phyloP scores from a whole-genome alignment of 108 stramenopile genomes.

The Pseudonitzschia delicatissima region DNA sequence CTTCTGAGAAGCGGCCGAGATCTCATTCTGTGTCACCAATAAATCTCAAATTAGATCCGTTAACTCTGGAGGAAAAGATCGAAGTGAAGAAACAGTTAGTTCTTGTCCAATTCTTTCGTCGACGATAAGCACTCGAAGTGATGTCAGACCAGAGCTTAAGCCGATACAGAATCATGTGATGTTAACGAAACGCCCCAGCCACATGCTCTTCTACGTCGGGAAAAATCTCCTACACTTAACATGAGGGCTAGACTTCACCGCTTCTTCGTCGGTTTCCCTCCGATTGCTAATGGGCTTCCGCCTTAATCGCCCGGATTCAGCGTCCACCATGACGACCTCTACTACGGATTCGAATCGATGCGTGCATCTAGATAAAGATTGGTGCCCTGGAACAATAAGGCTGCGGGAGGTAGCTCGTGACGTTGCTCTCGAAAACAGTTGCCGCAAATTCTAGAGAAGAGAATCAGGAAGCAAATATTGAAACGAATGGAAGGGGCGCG shows the following conservation, averaged over 20 bases:
- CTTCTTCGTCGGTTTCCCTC: neutral
- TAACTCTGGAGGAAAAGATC: too few relatives aligned
- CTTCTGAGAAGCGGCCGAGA: too few relatives aligned
- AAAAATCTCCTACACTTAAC: too few relatives aligned
- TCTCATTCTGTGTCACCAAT: too few relatives aligned
- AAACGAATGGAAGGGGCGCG: neutral
- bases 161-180: too few relatives aligned
- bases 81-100: too few relatives aligned
- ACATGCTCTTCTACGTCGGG: too few relatives aligned
- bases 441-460: neutral
- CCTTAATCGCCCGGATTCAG: neutral
- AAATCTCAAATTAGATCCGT: too few relatives aligned
- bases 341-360: neutral
- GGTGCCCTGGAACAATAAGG: neutral
- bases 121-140: too few relatives aligned
- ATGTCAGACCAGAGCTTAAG: too few relatives aligned
- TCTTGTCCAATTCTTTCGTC: too few relatives aligned
- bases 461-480: constrained; percentile 3
- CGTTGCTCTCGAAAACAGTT: neutral
- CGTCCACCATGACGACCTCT: neutral
- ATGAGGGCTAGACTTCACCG: neutral
- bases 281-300: neutral
- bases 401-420: neutral
- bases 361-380: neutral
- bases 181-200: too few relatives aligned